Evolutionary conservation across 495 filamentous ascomycete species (phyloP).

Genomic region (Penicillium ucsense): DNA sequence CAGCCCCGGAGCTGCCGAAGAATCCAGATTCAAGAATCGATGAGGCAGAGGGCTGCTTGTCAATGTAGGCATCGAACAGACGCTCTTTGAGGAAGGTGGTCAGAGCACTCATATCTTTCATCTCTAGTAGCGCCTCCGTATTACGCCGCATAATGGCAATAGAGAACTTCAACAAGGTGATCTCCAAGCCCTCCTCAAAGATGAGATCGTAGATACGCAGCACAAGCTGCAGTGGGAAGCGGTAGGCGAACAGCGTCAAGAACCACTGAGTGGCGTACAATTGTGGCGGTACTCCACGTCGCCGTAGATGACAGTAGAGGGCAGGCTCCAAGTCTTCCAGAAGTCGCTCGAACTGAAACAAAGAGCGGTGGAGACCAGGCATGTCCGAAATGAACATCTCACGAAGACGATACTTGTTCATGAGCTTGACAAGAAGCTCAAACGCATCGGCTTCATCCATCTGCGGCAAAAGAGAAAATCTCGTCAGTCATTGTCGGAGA

Average conservation of each 20-base stretch:
- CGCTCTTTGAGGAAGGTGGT: conserved; percentile 87
- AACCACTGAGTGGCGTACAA: conserved; percentile 99
- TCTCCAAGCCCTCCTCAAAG: conserved; percentile 86
- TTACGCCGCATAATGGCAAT: conserved; percentile 96
- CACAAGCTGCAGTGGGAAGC: conserved; percentile 92
- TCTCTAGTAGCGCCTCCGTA: conserved; percentile 60
- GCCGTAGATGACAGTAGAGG: conserved; percentile 87
- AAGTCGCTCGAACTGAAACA: conserved; percentile 92
- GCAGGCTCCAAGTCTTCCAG: conserved; percentile 92
- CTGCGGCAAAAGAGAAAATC: conserved; percentile 26
- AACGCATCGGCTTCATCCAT: conserved; percentile 98
- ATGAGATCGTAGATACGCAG: conserved; percentile 96
- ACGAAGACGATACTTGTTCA: conserved; percentile 92
- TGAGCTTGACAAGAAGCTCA: conserved; percentile 80
- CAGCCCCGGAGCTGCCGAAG: conserved; percentile 82
- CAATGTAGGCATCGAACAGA: conserved; percentile 93
- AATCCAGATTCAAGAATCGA: conserved; percentile 94
- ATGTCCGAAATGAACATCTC: conserved; percentile 94
- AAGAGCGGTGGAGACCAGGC: conserved; percentile 84
- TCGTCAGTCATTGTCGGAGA: neutral
- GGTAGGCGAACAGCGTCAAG: conserved; percentile 96
- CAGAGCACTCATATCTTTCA: conserved; percentile 82
- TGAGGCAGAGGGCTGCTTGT: conserved; percentile 74
- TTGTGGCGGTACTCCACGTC: conserved; percentile 78
- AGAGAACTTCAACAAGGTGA: conserved; percentile 83